These are phyloP conservation scores for Chytriomyces sp. DNA, from an alignment of 192 early-diverging fungal species.

Conservation along the genomic window DNA sequence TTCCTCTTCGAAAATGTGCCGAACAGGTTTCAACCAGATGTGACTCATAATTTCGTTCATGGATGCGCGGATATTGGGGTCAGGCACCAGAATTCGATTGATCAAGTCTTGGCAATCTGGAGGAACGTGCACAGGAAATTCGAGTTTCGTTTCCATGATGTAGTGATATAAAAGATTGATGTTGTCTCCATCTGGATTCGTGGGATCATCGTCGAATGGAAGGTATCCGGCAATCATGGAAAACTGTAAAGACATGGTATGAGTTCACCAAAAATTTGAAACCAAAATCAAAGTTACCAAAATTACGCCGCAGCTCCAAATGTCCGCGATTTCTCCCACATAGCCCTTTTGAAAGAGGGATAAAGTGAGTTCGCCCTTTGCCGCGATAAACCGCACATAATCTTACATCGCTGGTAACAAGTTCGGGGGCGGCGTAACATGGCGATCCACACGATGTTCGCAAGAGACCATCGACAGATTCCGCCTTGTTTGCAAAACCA, in stretches of 20 bases:
- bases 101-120: conserved; percentile 50
- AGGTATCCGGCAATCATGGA: conserved; percentile 68
- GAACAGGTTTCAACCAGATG: conserved; percentile 42
- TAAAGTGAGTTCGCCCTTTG: background rate
- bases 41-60: conserved; percentile 61
- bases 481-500: conserved; percentile 93
- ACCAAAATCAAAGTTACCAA: conserved; percentile 40
- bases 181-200: conserved; percentile 64
- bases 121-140: conserved; percentile 60
- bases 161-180: conserved; percentile 67
- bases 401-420: conserved; percentile 87
- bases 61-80: conserved; percentile 53
- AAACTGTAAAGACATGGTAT: conserved; percentile 30
- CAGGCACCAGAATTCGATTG: conserved; percentile 58
- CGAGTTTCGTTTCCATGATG: conserved; percentile 61
- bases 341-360: conserved; percentile 65
- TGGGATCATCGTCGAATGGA: conserved; percentile 67
- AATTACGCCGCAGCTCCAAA: conserved; percentile 99
- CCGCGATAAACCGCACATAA: background rate
- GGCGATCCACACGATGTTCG: conserved; percentile 96
- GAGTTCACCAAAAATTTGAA: background rate
- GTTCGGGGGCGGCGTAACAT: conserved; percentile 98
- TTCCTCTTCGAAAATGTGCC: conserved; percentile 41
- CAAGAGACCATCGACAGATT: conserved; percentile 67
- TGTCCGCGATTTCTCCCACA: conserved; percentile 93